phyloP scores from a whole-genome alignment of 768 basidiomycete genomes.

The Leccinum incarnatum region DNA sequence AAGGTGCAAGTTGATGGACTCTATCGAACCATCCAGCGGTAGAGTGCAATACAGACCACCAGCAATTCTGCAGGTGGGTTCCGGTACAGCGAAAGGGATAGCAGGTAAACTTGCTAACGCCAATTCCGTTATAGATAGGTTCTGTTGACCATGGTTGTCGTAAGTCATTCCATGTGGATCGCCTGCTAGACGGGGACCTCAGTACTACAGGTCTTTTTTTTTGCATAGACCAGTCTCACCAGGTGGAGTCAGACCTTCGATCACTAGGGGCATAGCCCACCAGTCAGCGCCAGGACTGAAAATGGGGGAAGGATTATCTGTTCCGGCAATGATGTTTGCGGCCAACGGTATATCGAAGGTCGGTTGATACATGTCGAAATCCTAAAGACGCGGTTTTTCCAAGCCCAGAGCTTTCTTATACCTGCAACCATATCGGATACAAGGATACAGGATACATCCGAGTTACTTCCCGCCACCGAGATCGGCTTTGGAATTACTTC shows the following conservation, averaged over 20 bases:
- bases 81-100: not conserved
- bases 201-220: not conserved
- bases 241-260: not conserved
- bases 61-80: slow-evolving; percentile 1
- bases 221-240: not conserved
- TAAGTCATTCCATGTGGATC: not conserved
- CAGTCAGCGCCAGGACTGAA: not conserved
- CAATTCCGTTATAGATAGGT: not conserved
- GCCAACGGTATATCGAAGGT: not conserved
- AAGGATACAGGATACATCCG: not conserved
- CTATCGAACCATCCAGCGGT: not conserved
- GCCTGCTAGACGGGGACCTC: slow-evolving; percentile 2
- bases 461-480: not conserved
- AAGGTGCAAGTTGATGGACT: slow-evolving; percentile 10
- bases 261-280: not conserved
- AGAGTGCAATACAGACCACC: slow-evolving; percentile 1
- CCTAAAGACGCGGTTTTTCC: not conserved
- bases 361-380: slow-evolving; percentile 3
- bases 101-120: not conserved
- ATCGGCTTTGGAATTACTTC: not conserved
- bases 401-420: not conserved
- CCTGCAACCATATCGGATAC: not conserved
- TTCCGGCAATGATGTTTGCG: not conserved
- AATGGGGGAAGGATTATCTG: not conserved
- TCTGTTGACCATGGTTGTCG: not conserved